Base-by-base conservation (phyloP, 31 red algal species). In the Asparagopsis taxiformis region DNA sequence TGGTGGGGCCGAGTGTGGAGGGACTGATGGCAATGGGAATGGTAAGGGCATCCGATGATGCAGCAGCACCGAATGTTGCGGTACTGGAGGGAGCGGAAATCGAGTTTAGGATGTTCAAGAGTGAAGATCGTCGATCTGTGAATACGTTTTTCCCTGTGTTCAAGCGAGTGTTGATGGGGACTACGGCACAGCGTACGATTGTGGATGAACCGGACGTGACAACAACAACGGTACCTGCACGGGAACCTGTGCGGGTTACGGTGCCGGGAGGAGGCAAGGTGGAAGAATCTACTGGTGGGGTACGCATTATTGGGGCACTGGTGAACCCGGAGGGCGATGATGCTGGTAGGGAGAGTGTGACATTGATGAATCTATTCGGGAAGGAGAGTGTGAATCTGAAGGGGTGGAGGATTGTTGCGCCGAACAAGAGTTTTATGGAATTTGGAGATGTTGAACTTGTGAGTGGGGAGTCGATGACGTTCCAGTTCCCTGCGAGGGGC, bases 301-400 rank as follows among this genome's bases (percentile, higher is more conserved):
- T 75, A 8, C 38, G 72, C 5, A 38, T 75, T 39, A 17, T 75
- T 26, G 3, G 23, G 16, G 32, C 49, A 17, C 55, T 75, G 3
- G 26, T 22, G 21, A 75, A 75, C 39, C 72, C 72, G 23, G 35
- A 0, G 3, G 72, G 72, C 33, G 49, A 38, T 54, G 72, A 75
- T 62, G 38, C 31, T 2, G 72, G 72, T 3, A 19, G 26, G 28
- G 72, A 75, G 55, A 75, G 62, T 22, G 31, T 75, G 11, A 62
- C 72, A 31, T 19, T 75, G 28, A 75, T 75, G 55, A 75, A 75
- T 61, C 19, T 75, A 55, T 75, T 48, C 30, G 49, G 72, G 8
- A 49, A 0, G 8, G 57, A 50, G 4, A 48, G 31, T 3, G 72
- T 75, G 30, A 44, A 24, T 22, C 37, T 75, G 55, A 4, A 62